Evolutionary conservation across 768 basidiomycete species (phyloP), one percentile per base, ranked within the genome.

Genomic region (Rhodotorula kratochvilovae): DNA sequence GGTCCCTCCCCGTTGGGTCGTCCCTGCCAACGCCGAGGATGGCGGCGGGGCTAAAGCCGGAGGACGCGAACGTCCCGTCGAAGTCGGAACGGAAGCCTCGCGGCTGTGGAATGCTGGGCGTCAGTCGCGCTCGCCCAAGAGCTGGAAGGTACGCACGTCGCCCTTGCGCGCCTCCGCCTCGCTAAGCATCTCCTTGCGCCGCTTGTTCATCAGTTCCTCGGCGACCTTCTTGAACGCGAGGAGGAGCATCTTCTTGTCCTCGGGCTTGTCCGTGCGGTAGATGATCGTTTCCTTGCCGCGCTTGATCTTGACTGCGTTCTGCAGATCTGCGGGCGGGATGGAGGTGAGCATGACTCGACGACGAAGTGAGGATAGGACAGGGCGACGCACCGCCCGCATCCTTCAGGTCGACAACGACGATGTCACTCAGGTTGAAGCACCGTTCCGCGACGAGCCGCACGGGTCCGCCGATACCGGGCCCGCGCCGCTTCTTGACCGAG

Each of bases 261-360:
- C 82, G 0, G 87, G 78, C 15, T 84, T 84, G 67, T 94, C 91
- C 5, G 91, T 91, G 46, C 94, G 87, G 80, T 92, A 98, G 13
- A 99, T 92, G 78, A 93, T 89, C 1, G 90, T 90, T 80, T 98
- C 95, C 80, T 95, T 96, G 10, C 90, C 89, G 70, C 93, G 87
- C 71, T 90, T 85, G 72, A 99, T 87, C 83, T 97, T 97, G 84
- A 98, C 90, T 7, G 97, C 94, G 76, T 98, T 96, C n/a, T 89
- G 91, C 84, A 98, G 78, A 54, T 84, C 84, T 84, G 63, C 6
- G 87, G 11, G 53, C 5, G 29, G 13, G 33, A 5, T 1, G 35
- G 23, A 27, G 8, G 33, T 2, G 63, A 50, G 61, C 45, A 36
- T 45, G 23, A 42, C 57, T 73, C 54, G 75, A 48, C 69, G 36